Evolutionary conservation across 768 basidiomycete genomes (phyloP), one percentile per base, ranked within the genome.

Genomic region (Podaxis carcinomalis): DNA sequence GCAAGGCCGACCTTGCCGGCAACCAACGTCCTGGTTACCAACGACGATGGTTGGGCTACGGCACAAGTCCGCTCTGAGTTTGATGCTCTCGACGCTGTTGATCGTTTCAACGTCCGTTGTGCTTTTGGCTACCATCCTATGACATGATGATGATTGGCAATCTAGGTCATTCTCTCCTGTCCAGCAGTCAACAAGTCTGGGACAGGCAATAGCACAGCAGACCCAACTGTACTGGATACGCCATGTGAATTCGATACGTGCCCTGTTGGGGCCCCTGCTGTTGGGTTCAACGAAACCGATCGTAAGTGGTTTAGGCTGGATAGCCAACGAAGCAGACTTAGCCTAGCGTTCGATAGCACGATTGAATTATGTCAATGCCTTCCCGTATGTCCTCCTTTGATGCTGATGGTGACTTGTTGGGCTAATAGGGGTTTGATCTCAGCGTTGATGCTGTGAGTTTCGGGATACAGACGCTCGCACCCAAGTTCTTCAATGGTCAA

Each of bases 191-290:
- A 82, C 65, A 64, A 75, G 62, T 81, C 80, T 13, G 82, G 80
- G 6, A 77, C 79, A 1, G 80, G 81, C 10, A 78, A 77, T 3
- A 73, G 72, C 2, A 75, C 76, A 4, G 65, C 70, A 3, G 69
- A 75, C 9, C 76, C 82, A 1, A 70, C 67, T 5, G 54, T 67
- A 2, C 64, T 78, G 9, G 69, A 64, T 2, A 65, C 64, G 7
- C 71, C 78, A 9, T 83, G 81, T 67, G 77, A 83, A 60, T 83
- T 79, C 63, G 69, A 79, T 56, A 77, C 78, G 3, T 82, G 80
- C 58, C 72, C 78, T 1, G 62, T 70, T n/a, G 77, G 78, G 1
- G 76, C 80, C 11, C 78, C 80, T 0, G 72, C 81, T 0, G 71
- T 70, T 27, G 82, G 80, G 1, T 74, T 69, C 63, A 74, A 81